phyloP scores from a whole-genome alignment of 2,329 filamentous ascomycete species.

The Venturia pyrina region DNA sequence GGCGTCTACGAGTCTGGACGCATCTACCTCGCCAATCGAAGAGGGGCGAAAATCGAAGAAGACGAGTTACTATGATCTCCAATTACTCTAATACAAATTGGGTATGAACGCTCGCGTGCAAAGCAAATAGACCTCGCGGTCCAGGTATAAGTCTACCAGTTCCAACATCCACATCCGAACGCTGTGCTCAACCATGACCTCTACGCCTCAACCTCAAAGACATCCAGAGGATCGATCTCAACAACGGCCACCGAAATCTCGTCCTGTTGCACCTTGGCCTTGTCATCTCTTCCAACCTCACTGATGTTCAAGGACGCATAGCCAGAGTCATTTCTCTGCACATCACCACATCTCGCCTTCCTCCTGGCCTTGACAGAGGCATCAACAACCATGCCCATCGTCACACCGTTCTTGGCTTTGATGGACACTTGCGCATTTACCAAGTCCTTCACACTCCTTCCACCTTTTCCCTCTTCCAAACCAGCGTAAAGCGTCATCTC shows the following conservation, averaged over 20 bases:
- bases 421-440: slow-evolving; percentile 6
- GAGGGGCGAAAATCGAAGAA: slow-evolving; percentile 31
- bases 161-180: background rate
- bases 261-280: background rate
- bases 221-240: background rate
- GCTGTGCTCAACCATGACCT: background rate
- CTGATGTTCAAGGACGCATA: background rate
- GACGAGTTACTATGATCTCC: slow-evolving; percentile 7
- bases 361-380: slow-evolving; percentile 3
- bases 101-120: background rate
- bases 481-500: slow-evolving; percentile 5
- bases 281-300: background rate
- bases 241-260: slow-evolving; percentile 5
- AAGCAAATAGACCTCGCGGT: background rate
- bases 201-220: background rate
- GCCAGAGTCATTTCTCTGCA: slow-evolving; percentile 7
- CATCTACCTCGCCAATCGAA: slow-evolving; percentile 35
- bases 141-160: background rate
- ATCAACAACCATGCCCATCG: slow-evolving; percentile 10
- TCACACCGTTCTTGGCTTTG: slow-evolving; percentile 3
- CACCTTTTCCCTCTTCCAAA: background rate
- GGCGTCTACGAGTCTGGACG: slow-evolving; percentile 78
- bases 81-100: background rate
- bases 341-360: background rate
- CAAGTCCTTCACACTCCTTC: background rate